Conservation (phyloP, 2,329 filamentous ascomycete genomes). For the Fusarium penzigii region DNA sequence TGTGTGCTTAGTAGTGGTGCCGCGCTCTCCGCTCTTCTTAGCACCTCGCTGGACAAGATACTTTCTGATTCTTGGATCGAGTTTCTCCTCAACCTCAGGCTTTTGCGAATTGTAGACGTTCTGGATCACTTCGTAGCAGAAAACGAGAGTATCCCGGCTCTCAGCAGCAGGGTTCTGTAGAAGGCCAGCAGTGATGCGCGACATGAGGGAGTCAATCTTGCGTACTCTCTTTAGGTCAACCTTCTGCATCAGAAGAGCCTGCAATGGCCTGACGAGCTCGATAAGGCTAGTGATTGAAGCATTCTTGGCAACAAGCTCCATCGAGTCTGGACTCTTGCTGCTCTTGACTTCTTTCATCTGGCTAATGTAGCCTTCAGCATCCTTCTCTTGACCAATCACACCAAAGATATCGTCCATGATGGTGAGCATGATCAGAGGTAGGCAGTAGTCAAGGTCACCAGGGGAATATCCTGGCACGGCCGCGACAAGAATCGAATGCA, state of each 20-base stretch:
- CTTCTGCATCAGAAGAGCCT: conserved; percentile 77
- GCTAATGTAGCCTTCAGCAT: conserved; percentile 91
- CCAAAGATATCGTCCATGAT: conserved; percentile 99
- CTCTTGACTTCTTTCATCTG: conserved; percentile 98
- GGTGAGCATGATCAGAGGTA: conserved; percentile 74
- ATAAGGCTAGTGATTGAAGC: conserved; percentile 74
- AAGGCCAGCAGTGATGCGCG: conserved; percentile 80
- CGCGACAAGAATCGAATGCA: conserved; percentile 85
- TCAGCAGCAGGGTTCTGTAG: conserved; percentile 78
- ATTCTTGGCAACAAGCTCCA: conserved; percentile 86
- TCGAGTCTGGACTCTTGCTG: conserved; percentile 96
- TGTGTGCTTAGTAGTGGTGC: conserved; percentile 73
- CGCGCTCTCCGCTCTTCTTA: conserved; percentile 71
- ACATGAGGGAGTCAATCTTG: conserved; percentile 87
- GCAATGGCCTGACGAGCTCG: conserved; percentile 76
- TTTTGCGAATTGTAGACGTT: conserved; percentile 72
- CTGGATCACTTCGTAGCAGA: conserved; percentile 93
- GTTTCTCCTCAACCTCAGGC: conserved; percentile 51
- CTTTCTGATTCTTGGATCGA: conserved; percentile 64
- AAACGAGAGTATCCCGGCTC: conserved; percentile 81
- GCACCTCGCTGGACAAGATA: conserved; percentile 81
- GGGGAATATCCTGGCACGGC: conserved; percentile 72
- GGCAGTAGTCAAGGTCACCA: conserved; percentile 87
- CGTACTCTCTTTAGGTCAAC: conserved; percentile 79
- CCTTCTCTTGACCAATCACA: conserved; percentile 88